phyloP scores from a whole-genome alignment of 2,329 filamentous ascomycete species.

The Davidsoniella neocaledoniae region DNA sequence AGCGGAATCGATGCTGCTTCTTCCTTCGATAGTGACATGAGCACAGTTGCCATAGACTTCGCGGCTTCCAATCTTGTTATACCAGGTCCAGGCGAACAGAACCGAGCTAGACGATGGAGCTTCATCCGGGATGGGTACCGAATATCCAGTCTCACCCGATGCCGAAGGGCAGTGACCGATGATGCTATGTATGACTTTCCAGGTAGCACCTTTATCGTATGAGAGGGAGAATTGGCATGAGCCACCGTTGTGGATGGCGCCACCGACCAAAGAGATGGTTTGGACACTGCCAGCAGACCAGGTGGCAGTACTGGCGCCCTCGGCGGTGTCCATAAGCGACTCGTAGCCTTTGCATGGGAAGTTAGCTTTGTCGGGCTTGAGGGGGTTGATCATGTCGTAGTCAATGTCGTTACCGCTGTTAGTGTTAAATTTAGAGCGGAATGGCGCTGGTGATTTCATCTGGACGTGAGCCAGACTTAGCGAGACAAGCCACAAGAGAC shows the following conservation, averaged over 20 bases:
- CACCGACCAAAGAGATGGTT: conserved; percentile 35
- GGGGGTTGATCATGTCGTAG: conserved; percentile 38
- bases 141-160: conserved; percentile 24
- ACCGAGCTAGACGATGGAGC: conserved; percentile 31
- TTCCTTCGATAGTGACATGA: conserved; percentile 31
- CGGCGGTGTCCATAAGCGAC: conserved; percentile 15
- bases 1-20: conserved; percentile 11
- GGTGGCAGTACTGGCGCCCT: conserved; percentile 28
- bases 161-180: conserved; percentile 22
- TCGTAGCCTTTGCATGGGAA: conserved; percentile 43
- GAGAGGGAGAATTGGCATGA: conserved; percentile 48
- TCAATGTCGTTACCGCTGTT: conserved; percentile 26
- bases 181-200: conserved; percentile 31
- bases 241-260: conserved; percentile 37
- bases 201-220: conserved; percentile 41
- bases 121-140: conserved; percentile 37
- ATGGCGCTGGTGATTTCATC: conserved; percentile 18
- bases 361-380: conserved; percentile 33
- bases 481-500: conserved; percentile 10
- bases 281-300: conserved; percentile 37
- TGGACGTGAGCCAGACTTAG: conserved; percentile 18
- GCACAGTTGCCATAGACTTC: conserved; percentile 60
- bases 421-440: conserved; percentile 18
- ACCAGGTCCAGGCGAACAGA: conserved; percentile 46
- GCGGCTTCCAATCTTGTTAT: conserved; percentile 44